phyloP scores from a whole-genome alignment of 1,139 yeast species.

The Kluyveromyces sp. region DNA sequence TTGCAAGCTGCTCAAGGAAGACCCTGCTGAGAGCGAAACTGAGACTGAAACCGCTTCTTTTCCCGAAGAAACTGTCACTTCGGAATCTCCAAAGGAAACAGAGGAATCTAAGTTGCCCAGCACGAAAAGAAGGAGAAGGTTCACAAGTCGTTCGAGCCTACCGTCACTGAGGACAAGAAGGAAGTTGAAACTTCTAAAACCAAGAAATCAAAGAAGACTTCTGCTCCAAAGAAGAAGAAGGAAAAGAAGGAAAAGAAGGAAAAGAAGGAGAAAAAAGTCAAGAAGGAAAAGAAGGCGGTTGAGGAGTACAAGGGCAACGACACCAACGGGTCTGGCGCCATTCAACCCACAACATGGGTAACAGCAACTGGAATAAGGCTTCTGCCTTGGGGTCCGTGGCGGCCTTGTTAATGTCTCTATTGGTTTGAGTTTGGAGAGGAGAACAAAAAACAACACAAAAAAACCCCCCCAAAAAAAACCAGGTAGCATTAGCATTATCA shows the following conservation, averaged over 20 bases:
- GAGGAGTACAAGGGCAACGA: too few relatives aligned
- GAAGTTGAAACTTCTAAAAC: not conserved
- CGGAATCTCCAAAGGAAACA: not conserved
- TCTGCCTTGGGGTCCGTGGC: too few relatives aligned
- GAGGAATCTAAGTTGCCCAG: not conserved
- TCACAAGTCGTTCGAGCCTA: not conserved
- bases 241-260: not conserved
- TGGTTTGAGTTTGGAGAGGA: too few relatives aligned
- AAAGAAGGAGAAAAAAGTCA: not conserved
- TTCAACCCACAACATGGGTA: too few relatives aligned
- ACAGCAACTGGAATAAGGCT: too few relatives aligned
- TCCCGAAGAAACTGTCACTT: too few relatives aligned
- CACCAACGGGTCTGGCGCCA: too few relatives aligned
- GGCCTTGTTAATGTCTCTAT: too few relatives aligned
- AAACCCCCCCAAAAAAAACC: too few relatives aligned
- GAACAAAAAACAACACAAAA: too few relatives aligned
- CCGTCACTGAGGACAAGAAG: conserved; percentile 1
- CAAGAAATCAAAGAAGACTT: not conserved
- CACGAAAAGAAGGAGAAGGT: conserved; percentile 2
- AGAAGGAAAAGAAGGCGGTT: not conserved
- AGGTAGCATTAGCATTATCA: too few relatives aligned
- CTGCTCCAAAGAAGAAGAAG: not conserved
- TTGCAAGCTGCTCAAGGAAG: conserved; percentile 5
- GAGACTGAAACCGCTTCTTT: too few relatives aligned
- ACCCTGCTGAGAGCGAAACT: not conserved